phyloP scores from a whole-genome alignment of 345 rosid genomes.

The Hirschfeldia incana region DNA sequence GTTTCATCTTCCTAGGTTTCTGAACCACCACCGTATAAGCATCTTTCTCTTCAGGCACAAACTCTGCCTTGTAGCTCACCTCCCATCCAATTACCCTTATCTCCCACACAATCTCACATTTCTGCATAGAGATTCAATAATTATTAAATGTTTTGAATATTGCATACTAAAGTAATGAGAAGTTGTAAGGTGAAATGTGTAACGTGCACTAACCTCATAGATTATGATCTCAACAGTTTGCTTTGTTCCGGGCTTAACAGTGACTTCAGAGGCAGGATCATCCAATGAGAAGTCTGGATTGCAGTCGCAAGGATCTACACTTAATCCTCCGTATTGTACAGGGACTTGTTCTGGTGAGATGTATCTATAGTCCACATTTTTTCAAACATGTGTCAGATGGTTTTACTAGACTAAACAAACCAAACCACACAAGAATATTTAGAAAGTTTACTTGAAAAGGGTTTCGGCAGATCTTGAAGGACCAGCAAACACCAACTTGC shows the following conservation, averaged over 20 bases:
- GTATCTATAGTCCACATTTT: conserved; percentile 49
- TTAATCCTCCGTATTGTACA: conserved; percentile 86
- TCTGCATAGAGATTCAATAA: conserved; percentile 39
- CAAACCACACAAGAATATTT: neutral
- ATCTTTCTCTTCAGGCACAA: conserved; percentile 67
- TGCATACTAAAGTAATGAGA: neutral
- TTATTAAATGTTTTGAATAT: neutral
- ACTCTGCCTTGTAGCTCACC: conserved; percentile 79
- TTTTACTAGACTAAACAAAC: no score
- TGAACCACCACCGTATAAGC: conserved; percentile 69
- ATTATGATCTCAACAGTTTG: conserved; percentile 85
- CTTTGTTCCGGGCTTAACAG: conserved; percentile 74
- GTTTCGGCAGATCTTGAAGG: conserved; percentile 62
- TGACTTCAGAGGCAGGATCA: conserved; percentile 73
- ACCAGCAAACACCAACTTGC: conserved; percentile 71
- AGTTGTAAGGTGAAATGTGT: neutral
- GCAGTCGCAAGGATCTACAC: conserved; percentile 81
- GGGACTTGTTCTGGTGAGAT: conserved; percentile 86
- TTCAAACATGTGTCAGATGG: conserved; percentile 6
- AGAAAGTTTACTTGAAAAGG: conserved; percentile 68
- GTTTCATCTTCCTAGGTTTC: conserved; percentile 66
- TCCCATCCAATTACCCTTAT: conserved; percentile 93
- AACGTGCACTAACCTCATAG: conserved; percentile 58
- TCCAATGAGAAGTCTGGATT: conserved; percentile 67
- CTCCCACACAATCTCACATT: conserved; percentile 82